Evolutionary conservation across 805 yeast species (phyloP).

Genomic region (Cyberlindnera mycetangii): DNA sequence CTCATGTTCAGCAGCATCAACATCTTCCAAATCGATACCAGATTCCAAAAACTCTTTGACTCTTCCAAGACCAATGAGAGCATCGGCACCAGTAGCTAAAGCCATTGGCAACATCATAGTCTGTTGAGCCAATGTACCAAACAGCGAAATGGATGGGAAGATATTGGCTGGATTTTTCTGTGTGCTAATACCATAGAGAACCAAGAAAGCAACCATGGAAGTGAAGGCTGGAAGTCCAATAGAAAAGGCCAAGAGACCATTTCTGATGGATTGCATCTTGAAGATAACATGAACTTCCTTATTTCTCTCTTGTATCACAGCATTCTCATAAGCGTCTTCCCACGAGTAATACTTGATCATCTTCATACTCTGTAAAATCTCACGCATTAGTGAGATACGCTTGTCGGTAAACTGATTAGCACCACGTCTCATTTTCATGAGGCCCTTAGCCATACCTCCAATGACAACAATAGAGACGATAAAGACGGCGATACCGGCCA

Average conservation of each 20-base stretch:
- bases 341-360: constrained; percentile 82
- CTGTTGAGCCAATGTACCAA: constrained; percentile 58
- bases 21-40: constrained; percentile 40
- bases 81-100: constrained; percentile 65
- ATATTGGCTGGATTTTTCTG: constrained; percentile 55
- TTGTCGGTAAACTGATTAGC: constrained; percentile 62
- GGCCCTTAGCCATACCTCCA: constrained; percentile 40
- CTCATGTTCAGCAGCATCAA: constrained; percentile 31
- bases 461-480: constrained; percentile 46
- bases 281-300: constrained; percentile 57
- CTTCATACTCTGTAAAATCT: constrained; percentile 57
- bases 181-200: constrained; percentile 36
- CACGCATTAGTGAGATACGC: constrained; percentile 61
- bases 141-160: constrained; percentile 68
- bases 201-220: constrained; percentile 51
- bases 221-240: constrained; percentile 48
- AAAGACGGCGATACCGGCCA: constrained; percentile 62
- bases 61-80: constrained; percentile 57
- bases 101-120: constrained; percentile 71
- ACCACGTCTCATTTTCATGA: constrained; percentile 49
- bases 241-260: constrained; percentile 47
- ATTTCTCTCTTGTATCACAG: constrained; percentile 49
- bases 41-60: constrained; percentile 51
- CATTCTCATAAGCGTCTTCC: constrained; percentile 69
- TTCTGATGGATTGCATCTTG: constrained; percentile 59